Evolutionary conservation across 225 moss, liverwort and hornwort species (phyloP), one percentile per base, ranked within the genome.

Genomic region (Anthoceros angustus): DNA sequence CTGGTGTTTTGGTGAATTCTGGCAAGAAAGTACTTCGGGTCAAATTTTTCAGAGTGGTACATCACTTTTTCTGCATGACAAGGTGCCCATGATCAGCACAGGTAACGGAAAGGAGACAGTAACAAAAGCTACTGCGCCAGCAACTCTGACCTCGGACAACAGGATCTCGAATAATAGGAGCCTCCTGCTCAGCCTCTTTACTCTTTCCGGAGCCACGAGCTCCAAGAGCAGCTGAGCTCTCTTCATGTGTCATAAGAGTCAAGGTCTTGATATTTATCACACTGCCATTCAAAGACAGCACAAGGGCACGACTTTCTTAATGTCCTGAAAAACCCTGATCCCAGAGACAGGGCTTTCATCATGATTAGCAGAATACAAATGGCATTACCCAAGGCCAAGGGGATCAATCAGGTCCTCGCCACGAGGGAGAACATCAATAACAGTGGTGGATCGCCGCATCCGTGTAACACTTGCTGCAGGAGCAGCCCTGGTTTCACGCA

Each of bases 1-100:
- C 79, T 78, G 11, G 92, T 89, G 72, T 64, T 78, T 69, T 87
- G 86, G 73, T 92, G 98, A 70, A 98, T 80, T 67, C 86, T 88
- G 74, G 98, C 77, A 73, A 98, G 69, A 77, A 87, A 98, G 69
- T 89, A 81, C 72, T 75, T 98, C 20, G 98, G 72, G 64, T 98
- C 89, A 70, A 98, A 98, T 64, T 85, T 87, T 75, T 92, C 98
- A 12, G 92, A 92, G 70, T 92, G 81, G 75, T 98, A 98, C 64
- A 89, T 79, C 61, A 98, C 77, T 78, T 89, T 98, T 68, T 98
- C 98, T 89, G 75, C 74, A 81, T 32, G 32, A 32, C n/a, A 15
- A 15, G 16, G 55, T 9, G 14, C 18, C 18, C 18, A 8, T 5
- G 10, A 55, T 55, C 45, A 55, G 14, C 23, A 5, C 55, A 55